Evolutionary conservation across 1,284 basidiomycete genomes (phyloP), one percentile per base, ranked within the genome.

Genomic region (Cryptococcus jaspeensis): DNA sequence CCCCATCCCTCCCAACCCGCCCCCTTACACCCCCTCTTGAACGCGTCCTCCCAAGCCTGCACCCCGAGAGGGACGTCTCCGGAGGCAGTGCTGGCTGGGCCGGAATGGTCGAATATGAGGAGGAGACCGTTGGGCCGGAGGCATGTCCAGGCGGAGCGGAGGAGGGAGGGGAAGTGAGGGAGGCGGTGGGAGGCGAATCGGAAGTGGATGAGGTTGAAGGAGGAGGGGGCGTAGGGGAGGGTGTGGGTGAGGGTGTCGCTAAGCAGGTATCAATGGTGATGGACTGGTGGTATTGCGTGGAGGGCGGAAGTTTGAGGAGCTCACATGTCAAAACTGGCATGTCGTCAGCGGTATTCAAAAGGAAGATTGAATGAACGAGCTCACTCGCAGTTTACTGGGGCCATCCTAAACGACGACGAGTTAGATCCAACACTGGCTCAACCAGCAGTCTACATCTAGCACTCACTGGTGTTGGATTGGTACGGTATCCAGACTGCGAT

Each of bases 21-120:
- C 49, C 43, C 61, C 62, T 72, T 76, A 54, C 75, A 78, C 35
- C 42, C 45, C 58, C 20, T 53, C 57, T 53, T 60, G 62, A 11
- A 50, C 52, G 7, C 52, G 53, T 38, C 40, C 48, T 4, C 28
- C 28, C 28, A 32, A 4, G 28, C 28, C 28, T 32, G 28, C 28
- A 32, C 28, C 9, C 28, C 28, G 28, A 4, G 28, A 32, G 64
- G 52, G 3, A 49, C 50, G 0, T 6, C 35, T n/a, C 49, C 53
- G 16, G 56, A 25, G n/a, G 44, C 43, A 0, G 52, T 40, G 25
- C 42, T 52, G 13, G 62, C 62, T 11, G 52, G 60, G 12, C 40
- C 43, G 8, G 45, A 28, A 15, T 58, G 46, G 18, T 64, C 65
- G 46, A 65, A 66, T 28, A 66, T 41, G 15, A 66, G 45, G 2